These are phyloP conservation scores for Yarrowia deformans DNA, from an alignment of 805 yeast species.

Conservation along the genomic window DNA sequence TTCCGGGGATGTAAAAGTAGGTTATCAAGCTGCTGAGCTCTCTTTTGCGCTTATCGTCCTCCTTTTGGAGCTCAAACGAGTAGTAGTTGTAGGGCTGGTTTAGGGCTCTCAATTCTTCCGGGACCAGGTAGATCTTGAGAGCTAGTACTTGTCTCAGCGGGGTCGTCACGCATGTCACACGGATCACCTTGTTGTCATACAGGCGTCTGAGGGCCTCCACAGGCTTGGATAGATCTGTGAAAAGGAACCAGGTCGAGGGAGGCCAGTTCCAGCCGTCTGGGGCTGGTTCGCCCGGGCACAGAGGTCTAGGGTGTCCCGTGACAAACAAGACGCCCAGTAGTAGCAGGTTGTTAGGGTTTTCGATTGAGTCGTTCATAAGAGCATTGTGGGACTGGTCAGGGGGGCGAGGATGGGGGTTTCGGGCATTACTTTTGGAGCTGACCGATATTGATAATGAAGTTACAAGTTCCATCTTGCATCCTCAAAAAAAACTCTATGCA, in stretches of 20 bases:
- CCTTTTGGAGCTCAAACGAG: neutral
- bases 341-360: constrained; percentile 12
- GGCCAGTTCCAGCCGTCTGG: constrained; percentile 38
- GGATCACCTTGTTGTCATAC: constrained; percentile 1
- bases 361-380: neutral
- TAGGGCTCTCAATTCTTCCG: neutral
- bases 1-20: constrained; percentile 3
- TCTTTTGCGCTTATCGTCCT: constrained; percentile 10
- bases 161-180: constrained; percentile 3
- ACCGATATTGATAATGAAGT: no score
- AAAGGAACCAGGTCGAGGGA: constrained; percentile 11
- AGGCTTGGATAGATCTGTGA: neutral
- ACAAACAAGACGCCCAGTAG: constrained; percentile 9
- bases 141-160: neutral
- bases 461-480: no score
- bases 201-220: neutral
- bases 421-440: no score
- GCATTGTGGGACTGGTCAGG: neutral
- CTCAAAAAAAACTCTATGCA: no score
- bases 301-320: constrained; percentile 10
- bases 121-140: constrained; percentile 16
- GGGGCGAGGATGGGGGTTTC: no score
- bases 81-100: neutral
- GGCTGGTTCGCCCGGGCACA: neutral
- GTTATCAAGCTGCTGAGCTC: neutral